Evolutionary conservation across 306 rosid species (phyloP).

Genomic region (Ceratonia siliqua): DNA sequence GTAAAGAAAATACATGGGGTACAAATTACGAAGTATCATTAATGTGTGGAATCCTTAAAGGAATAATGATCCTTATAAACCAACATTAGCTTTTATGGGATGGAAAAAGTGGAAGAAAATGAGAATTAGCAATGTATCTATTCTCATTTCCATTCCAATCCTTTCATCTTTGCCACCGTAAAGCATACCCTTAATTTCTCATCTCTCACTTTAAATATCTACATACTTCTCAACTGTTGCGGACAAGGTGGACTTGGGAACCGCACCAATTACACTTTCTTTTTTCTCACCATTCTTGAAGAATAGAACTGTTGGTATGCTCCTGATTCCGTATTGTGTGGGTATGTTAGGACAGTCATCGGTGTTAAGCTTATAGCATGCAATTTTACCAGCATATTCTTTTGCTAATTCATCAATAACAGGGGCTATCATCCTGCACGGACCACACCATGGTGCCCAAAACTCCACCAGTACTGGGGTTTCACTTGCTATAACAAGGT

Average conservation of each 20-base stretch:
- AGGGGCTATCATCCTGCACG: constrained; percentile 85
- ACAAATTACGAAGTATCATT: neutral
- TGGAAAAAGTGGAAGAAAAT: neutral
- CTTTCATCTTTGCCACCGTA: neutral
- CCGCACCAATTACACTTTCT: constrained; percentile 88
- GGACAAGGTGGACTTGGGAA: constrained; percentile 81
- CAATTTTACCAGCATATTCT: constrained; percentile 76
- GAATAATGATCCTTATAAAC: neutral
- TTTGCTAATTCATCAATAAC: constrained; percentile 74
- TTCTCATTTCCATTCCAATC: neutral
- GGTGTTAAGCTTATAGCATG: constrained; percentile 78
- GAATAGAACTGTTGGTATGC: constrained; percentile 93
- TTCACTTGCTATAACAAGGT: constrained; percentile 63
- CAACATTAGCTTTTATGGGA: neutral
- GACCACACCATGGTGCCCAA: constrained; percentile 99
- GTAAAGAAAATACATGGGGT: neutral
- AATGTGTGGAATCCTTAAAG: neutral
- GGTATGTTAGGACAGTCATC: constrained; percentile 76
- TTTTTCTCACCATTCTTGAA: constrained; percentile 89
- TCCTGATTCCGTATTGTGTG: constrained; percentile 80
- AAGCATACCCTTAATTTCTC: neutral
- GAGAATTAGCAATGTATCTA: neutral
- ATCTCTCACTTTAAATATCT: constrained; percentile 33
- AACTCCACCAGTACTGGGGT: constrained; percentile 87
- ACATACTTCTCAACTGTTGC: constrained; percentile 68